phyloP scores from a whole-genome alignment of 805 yeast species.

The Blastobotrys parvus region DNA sequence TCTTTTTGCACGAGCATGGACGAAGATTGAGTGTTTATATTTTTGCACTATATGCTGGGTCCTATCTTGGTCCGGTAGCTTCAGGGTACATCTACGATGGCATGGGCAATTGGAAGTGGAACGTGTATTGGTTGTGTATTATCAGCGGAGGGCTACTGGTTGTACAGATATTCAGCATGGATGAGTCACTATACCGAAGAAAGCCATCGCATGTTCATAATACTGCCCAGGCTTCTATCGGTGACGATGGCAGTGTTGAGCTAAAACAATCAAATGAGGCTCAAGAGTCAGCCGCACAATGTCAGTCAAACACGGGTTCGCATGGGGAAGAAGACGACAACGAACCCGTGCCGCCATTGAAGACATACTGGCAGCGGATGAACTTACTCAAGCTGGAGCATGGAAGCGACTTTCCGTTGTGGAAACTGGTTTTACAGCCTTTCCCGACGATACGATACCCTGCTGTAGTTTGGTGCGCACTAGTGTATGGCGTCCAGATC shows the following conservation, averaged over 20 bases:
- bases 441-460: constrained; percentile 35
- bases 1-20: constrained; percentile 45
- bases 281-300: not conserved
- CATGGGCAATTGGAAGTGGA: constrained; percentile 10
- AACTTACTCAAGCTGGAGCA: constrained; percentile 6
- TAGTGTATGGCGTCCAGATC: constrained; percentile 41
- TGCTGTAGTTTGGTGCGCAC: constrained; percentile 50
- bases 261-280: not conserved
- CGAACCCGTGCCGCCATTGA: constrained; percentile 4
- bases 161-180: constrained; percentile 4
- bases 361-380: constrained; percentile 7
- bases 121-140: constrained; percentile 7
- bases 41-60: constrained; percentile 28
- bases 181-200: constrained; percentile 9
- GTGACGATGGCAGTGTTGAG: constrained; percentile 1
- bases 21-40: constrained; percentile 41
- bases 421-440: constrained; percentile 30
- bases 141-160: constrained; percentile 8
- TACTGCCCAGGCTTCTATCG: not conserved
- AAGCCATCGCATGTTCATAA: constrained; percentile 2
- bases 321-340: too few relatives aligned
- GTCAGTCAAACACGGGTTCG: too few relatives aligned
- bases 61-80: constrained; percentile 50
- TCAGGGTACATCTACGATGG: constrained; percentile 42
- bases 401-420: constrained; percentile 7